Evolutionary conservation across 176 grass and related monocot species (phyloP).

Genomic region (Tillandsia leiboldiana): DNA sequence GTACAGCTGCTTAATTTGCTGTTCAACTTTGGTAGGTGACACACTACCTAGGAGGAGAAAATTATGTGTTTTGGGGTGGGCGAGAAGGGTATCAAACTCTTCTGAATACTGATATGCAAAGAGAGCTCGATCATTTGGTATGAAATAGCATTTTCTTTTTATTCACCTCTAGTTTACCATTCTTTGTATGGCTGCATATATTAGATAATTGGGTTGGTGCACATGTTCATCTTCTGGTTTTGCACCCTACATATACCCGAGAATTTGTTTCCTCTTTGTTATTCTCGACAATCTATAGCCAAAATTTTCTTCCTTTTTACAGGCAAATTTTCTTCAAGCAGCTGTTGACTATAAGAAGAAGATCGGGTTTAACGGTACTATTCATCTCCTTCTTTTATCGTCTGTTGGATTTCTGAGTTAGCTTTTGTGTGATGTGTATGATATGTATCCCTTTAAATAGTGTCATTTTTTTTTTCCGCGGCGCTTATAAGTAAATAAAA

Average conservation of each 20-base stretch:
- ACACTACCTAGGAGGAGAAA: constrained; percentile 90
- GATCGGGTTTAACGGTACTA: constrained; percentile 74
- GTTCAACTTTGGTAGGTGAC: constrained; percentile 47
- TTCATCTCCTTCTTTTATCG: neutral
- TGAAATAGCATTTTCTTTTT: constrained; percentile 1
- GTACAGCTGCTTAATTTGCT: constrained; percentile 11
- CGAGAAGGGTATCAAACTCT: constrained; percentile 94
- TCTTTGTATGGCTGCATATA: neutral
- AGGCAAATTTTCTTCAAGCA: constrained; percentile 92
- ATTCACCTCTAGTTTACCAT: constrained; percentile 8
- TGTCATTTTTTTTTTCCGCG: neutral
- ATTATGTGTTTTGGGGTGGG: constrained; percentile 97
- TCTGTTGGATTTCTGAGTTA: neutral
- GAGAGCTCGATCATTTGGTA: constrained; percentile 94
- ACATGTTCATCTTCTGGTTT: neutral
- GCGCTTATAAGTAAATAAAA: neutral
- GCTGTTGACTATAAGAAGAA: constrained; percentile 93
- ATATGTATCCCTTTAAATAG: neutral
- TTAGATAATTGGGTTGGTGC: neutral
- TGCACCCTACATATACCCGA: neutral
- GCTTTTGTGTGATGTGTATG: neutral
- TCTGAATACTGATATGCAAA: constrained; percentile 94
- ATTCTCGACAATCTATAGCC: neutral
- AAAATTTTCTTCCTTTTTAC: constrained; percentile 7
- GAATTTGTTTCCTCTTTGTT: neutral